These are phyloP conservation scores for Termitomyces sp. DNA, from an alignment of 768 basidiomycete genomes.

Conservation along the genomic window DNA sequence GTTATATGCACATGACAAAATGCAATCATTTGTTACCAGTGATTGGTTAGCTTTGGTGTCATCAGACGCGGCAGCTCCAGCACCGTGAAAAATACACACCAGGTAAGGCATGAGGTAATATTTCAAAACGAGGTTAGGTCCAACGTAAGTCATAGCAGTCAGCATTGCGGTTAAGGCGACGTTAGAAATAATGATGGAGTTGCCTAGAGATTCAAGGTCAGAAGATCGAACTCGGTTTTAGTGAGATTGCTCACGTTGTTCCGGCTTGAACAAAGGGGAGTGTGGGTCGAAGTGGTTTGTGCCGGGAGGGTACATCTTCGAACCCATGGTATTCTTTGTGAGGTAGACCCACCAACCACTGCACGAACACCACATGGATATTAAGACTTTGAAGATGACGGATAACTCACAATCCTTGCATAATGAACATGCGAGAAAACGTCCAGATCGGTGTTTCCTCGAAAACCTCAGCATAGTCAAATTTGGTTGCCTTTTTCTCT, in stretches of 20 bases:
- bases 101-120: conserved; percentile 40
- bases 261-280: conserved; percentile 34
- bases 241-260: conserved; percentile 25
- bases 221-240: conserved; percentile 2
- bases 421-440: conserved; percentile 34
- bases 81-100: conserved; percentile 19
- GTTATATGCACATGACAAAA: not conserved
- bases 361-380: not conserved
- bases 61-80: not conserved
- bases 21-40: conserved; percentile 27
- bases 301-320: conserved; percentile 39
- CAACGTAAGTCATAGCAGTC: conserved; percentile 15
- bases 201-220: conserved; percentile 19
- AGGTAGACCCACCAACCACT: conserved; percentile 26
- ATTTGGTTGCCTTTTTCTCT: conserved; percentile 27
- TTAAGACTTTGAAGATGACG: not conserved
- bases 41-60: conserved; percentile 30
- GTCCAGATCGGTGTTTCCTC: conserved; percentile 48
- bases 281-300: conserved; percentile 37
- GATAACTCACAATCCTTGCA: conserved; percentile 36
- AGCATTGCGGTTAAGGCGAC: conserved; percentile 23
- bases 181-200: conserved; percentile 31
- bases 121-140: conserved; percentile 17
- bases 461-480: conserved; percentile 43
- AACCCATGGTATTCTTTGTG: conserved; percentile 38